Base-by-base conservation (phyloP, 1,284 basidiomycete genomes). In the Agaricales sp. region DNA sequence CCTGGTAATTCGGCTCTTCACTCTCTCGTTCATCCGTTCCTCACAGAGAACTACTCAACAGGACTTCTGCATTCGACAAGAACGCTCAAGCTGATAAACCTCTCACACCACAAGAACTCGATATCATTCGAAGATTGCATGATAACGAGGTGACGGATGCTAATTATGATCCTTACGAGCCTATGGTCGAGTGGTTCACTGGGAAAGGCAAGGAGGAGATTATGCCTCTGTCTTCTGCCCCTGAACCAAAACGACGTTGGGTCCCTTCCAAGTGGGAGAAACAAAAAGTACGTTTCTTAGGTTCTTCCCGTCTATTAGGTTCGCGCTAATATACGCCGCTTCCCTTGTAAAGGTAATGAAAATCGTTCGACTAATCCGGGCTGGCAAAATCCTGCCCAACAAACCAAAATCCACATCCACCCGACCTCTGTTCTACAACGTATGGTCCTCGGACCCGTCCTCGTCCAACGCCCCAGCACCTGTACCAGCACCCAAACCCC, bases 191-290 rank as follows among this genome's bases (percentile, higher is more conserved):
- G 64, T 99, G 93, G 91, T 99, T 97, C 65, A 97, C 96, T 4
- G 92, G 92, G 6, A 87, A 93, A 65, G 93, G 92, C 25, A 92
- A 91, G 63, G 89, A 96, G 62, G 89, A 94, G 68, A 69, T 87
- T 39, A 97, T 92, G 86, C 95, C 96, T 22, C 69, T 99, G 16
- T 90, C 87, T 23, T 82, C 81, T 37, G 87, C 89, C 14, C 92
- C 94, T 1, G 94, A 99, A 65, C 96, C 96, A 18, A 99, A 99
- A 69, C 79, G 92, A 48, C 80, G 96, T 49, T 99, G 95, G 81
- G 80, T 98, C 3, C 92, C 95, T 12, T 95, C 91, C 70, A 99
- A 96, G 74, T 99, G 96, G 96, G 96, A 99, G 70, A 97, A 98
- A 70, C 86, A 97, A 76, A 99, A 99, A 80, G 92, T 88, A 58